Evolutionary conservation across 1,284 basidiomycete genomes (phyloP), one percentile per base, ranked within the genome.

Genomic region (Mycosarcoma maydis): DNA sequence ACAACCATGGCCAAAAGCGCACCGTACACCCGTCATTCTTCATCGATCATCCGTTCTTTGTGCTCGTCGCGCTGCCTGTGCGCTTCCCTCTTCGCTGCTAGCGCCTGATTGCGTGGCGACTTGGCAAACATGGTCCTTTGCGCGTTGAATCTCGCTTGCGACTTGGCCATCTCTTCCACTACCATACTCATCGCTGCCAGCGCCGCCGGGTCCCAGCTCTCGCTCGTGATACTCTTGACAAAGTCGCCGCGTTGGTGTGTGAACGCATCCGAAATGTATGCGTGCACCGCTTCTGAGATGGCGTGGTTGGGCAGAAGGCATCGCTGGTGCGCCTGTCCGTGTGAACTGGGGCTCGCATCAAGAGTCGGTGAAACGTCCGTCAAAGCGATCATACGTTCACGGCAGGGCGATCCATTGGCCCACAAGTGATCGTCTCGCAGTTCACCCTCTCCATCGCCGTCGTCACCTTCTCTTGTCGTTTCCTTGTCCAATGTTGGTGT

Each of bases 81-180:
- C 22, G 33, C 38, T 20, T 29, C 13, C 19, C 37, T 30, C 49
- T 48, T 48, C 19, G 46, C 49, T 2, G 30, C 58, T 47, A 54
- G 17, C 3, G 26, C 47, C 27, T 47, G 59, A 20, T 62, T 62
- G 19, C 59, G 30, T 9, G 52, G 52, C 33, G 38, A 34, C 19
- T 59, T 59, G 42, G 62, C 62, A 48, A 66, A 55, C 55, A 66
- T 55, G 23, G 56, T 59, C 20, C 50, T 11, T 14, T 50, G 44
- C 3, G 61, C 61, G 24, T 53, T 54, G 30, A 65, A 65, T 11
- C 17, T 20, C 4, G 61, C 61, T 20, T 65, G 61, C 26, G 61
- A 65, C 14, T 17, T 41, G 2, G 49, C 61, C 16, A 58, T 36
- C 34, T 70, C 60, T 20, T 70, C 60, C 7, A 56, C 42, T 11